phyloP scores from a whole-genome alignment of 371 early-diverging fungal species.

The Homolaphlyctis polyrhiza region DNA sequence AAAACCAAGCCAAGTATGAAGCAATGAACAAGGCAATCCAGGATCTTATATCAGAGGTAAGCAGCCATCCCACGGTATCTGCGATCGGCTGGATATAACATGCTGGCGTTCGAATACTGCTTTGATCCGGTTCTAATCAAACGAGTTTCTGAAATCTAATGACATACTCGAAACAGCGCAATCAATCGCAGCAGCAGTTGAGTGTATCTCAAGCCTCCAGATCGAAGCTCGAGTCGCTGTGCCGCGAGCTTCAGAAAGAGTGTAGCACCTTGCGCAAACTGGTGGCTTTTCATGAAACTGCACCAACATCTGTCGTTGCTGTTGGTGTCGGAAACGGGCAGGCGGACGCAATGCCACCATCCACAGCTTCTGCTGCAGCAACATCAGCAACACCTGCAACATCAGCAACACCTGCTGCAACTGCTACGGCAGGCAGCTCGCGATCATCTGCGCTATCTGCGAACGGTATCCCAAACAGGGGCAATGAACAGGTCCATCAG shows the following conservation, averaged over 20 bases:
- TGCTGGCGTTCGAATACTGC: no score
- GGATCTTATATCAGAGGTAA: constrained; percentile 57
- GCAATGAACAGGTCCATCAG: no score
- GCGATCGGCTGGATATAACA: no score
- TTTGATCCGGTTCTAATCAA: neutral
- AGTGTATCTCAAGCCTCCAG: constrained; percentile 37
- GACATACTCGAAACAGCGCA: constrained; percentile 24
- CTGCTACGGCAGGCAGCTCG: no score
- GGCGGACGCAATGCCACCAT: no score
- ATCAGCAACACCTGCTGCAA: no score
- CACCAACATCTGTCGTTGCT: neutral
- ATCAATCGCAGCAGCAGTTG: constrained; percentile 33
- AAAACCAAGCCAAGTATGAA: constrained; percentile 44
- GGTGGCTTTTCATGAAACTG: neutral
- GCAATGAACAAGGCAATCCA: constrained; percentile 48
- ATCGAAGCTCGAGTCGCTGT: constrained; percentile 47
- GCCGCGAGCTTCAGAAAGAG: constrained; percentile 45
- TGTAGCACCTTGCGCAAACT: constrained; percentile 16
- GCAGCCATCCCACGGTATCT: neutral
- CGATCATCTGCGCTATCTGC: no score
- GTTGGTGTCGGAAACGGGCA: no score
- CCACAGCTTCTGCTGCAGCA: neutral
- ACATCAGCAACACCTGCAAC: no score
- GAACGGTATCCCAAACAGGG: no score
- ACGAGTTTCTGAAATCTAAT: no score